Conservation (phyloP, 2,329 filamentous ascomycete species). For the Claviceps spartinae region DNA sequence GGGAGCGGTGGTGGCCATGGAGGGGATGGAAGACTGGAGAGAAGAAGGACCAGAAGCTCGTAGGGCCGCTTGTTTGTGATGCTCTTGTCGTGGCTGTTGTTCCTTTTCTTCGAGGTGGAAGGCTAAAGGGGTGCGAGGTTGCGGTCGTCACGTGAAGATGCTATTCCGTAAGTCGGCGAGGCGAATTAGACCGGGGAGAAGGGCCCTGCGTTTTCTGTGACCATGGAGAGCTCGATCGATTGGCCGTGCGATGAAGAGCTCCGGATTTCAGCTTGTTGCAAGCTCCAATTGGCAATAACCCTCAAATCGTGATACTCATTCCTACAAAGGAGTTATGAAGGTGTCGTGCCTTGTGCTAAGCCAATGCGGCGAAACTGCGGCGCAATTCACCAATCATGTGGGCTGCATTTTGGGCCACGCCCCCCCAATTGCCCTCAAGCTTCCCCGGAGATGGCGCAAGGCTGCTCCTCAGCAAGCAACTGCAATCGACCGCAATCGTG, state of each 20-base stretch:
- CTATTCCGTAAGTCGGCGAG: background rate
- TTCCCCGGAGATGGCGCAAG: background rate
- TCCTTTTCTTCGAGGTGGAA: background rate
- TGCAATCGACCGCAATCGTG: background rate
- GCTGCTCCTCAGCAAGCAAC: background rate
- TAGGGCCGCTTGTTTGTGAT: background rate
- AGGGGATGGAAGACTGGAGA: background rate
- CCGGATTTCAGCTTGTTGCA: background rate
- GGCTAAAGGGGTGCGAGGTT: background rate
- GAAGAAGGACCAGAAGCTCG: background rate
- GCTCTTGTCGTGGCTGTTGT: background rate
- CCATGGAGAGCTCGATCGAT: background rate
- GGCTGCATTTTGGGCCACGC: background rate
- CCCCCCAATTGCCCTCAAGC: background rate
- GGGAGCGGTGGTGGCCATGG: constrained; percentile 7
- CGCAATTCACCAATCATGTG: background rate
- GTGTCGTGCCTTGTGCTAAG: background rate
- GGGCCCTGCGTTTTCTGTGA: too few relatives aligned
- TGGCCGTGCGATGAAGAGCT: background rate
- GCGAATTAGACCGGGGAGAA: background rate
- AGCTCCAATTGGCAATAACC: background rate
- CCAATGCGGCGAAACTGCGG: background rate
- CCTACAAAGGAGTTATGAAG: background rate
- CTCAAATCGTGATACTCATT: background rate
- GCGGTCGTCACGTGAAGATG: background rate